phyloP scores from a whole-genome alignment of 371 early-diverging fungal genomes.

The Mortierella sp. region DNA sequence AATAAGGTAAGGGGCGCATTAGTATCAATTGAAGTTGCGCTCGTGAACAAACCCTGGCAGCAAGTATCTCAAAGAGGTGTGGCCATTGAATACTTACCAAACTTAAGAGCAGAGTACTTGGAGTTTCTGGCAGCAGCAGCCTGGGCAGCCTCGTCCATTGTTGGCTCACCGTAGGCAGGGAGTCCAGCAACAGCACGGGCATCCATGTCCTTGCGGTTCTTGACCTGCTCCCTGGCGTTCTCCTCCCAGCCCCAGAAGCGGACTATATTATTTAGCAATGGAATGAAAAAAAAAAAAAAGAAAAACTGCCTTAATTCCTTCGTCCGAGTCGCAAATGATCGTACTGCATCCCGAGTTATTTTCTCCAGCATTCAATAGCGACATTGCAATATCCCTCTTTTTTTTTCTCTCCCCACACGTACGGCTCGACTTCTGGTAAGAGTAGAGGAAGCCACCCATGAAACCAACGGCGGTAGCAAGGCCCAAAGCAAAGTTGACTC shows the following conservation, averaged over 20 bases:
- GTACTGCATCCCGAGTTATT: neutral
- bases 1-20: neutral
- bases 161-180: slow-evolving; percentile 77
- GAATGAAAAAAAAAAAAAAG: slow-evolving; percentile 8
- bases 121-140: slow-evolving; percentile 79
- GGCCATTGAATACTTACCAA: slow-evolving; percentile 63
- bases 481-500: slow-evolving; percentile 66
- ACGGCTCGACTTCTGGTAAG: slow-evolving; percentile 78
- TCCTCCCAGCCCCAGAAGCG: slow-evolving; percentile 97
- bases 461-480: slow-evolving; percentile 68
- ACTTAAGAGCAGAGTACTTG: slow-evolving; percentile 75
- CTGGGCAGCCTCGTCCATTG: slow-evolving; percentile 74
- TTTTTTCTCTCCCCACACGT: slow-evolving; percentile 47
- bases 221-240: slow-evolving; percentile 84
- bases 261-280: slow-evolving; percentile 60
- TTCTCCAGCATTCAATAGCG: slow-evolving; percentile 7
- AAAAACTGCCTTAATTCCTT: neutral
- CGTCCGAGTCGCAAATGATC: slow-evolving; percentile 1
- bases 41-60: neutral
- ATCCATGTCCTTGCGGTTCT: slow-evolving; percentile 77
- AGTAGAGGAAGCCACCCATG: slow-evolving; percentile 78
- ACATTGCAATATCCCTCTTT: neutral
- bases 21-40: slow-evolving; percentile 7
- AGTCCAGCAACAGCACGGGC: slow-evolving; percentile 77
- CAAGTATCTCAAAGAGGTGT: neutral